A percentile compares a stretch with the other conserved stretches of the same genome.
These are phyloP conservation scores for Colletotrichum orchidophilum DNA, from an alignment of 2,329 filamentous ascomycete genomes.

Conservation along the genomic window DNA sequence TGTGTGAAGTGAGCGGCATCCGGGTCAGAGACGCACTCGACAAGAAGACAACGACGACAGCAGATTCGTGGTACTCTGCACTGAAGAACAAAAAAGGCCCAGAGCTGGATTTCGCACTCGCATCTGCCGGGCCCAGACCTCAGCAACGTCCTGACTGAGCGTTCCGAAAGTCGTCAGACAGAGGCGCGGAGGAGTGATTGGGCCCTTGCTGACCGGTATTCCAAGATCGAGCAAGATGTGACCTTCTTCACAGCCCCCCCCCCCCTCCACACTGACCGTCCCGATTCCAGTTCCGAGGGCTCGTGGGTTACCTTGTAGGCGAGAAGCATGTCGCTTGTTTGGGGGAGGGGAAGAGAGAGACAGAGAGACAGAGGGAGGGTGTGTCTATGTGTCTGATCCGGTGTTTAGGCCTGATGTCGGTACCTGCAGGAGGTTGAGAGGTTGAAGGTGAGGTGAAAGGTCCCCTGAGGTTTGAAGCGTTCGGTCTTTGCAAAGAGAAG, in stretches of 20 bases:
- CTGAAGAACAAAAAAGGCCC: neutral
- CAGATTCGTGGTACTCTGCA: neutral
- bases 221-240: neutral
- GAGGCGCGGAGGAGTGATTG: constrained; percentile 1
- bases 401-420: constrained; percentile 32
- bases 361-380: too few relatives aligned
- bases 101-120: constrained; percentile 18
- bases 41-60: neutral
- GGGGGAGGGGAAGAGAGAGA: neutral
- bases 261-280: constrained; percentile 18
- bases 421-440: constrained; percentile 32
- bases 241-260: neutral
- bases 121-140: constrained; percentile 1
- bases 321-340: neutral
- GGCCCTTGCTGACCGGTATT: constrained; percentile 11
- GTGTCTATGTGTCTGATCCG: constrained; percentile 17
- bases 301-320: constrained; percentile 17
- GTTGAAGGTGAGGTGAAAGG: constrained; percentile 33
- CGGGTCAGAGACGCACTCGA: neutral
- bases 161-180: neutral
- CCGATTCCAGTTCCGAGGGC: constrained; percentile 19
- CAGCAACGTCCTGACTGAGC: neutral
- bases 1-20: neutral
- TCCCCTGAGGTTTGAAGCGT: constrained; percentile 28
- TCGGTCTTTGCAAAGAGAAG: constrained; percentile 19